Conservation (phyloP, 192 early-diverging fungal genomes). For the Gonapodya sp. region DNA sequence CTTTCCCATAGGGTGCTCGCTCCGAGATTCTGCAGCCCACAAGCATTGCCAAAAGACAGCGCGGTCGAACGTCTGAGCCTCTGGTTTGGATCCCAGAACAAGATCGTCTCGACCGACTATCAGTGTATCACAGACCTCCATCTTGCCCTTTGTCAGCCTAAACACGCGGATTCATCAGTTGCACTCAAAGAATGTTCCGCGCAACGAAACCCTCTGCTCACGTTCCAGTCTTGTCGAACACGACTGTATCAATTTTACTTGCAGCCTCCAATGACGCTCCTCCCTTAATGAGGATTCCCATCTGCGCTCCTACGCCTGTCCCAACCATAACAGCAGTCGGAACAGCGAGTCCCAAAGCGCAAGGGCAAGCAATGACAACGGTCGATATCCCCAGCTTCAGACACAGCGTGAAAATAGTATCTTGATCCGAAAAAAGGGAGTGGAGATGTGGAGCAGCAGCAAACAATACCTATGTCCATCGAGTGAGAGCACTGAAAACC, state of each 20-base stretch:
- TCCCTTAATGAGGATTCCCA: constrained; percentile 95
- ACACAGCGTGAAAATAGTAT: constrained; percentile 50
- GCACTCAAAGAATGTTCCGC: too few relatives aligned
- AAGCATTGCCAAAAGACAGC: constrained; percentile 27
- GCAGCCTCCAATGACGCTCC: constrained; percentile 76
- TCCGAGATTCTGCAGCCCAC: constrained; percentile 66
- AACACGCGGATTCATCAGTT: too few relatives aligned
- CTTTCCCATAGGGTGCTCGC: constrained; percentile 86
- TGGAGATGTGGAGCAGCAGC: constrained; percentile 13
- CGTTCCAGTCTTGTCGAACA: constrained; percentile 99
- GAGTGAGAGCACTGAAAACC: constrained; percentile 3
- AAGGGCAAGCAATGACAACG: constrained; percentile 75
- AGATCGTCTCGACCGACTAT: neutral
- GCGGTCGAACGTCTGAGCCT: neutral
- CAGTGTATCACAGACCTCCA: constrained; percentile 21
- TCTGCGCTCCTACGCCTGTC: constrained; percentile 88
- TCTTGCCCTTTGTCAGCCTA: constrained; percentile 55
- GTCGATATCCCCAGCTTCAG: constrained; percentile 88
- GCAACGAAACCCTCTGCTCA: too few relatives aligned
- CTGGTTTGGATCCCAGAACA: neutral
- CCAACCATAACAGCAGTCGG: constrained; percentile 99
- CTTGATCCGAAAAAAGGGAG: constrained; percentile 18
- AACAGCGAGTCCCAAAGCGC: constrained; percentile 80
- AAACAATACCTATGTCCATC: constrained; percentile 15
- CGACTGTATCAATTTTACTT: constrained; percentile 68